Evolutionary conservation across 2,329 filamentous ascomycete species (phyloP).

Genomic region (Aureobasidium sp.): DNA sequence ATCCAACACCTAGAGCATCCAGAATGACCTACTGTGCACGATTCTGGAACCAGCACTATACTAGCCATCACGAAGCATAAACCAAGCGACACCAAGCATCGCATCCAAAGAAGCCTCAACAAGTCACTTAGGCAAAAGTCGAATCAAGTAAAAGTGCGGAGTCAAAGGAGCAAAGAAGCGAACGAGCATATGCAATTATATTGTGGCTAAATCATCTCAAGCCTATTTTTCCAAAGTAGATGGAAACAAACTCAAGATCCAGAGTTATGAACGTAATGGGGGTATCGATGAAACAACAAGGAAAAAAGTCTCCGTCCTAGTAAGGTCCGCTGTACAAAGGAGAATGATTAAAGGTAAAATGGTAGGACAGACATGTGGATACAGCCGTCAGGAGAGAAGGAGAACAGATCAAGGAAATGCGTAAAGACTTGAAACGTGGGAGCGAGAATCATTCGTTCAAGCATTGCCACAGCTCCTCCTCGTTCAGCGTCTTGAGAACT

Average conservation of each 20-base stretch:
- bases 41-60: neutral
- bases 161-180: neutral
- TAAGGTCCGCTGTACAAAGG: conserved; percentile 5
- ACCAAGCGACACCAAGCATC: neutral
- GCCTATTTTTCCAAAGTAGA: neutral
- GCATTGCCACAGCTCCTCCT: conserved; percentile 52
- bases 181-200: neutral
- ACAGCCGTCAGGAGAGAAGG: neutral
- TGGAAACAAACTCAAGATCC: neutral
- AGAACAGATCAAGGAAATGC: neutral
- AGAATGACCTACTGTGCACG: neutral
- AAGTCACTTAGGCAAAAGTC: conserved; percentile 8
- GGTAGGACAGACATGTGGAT: neutral
- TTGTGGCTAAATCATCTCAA: neutral
- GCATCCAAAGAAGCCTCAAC: neutral
- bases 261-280: conserved; percentile 5
- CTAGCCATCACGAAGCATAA: neutral
- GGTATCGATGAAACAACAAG: conserved; percentile 6
- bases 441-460: conserved; percentile 36
- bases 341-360: neutral
- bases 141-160: neutral
- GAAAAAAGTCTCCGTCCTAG: neutral
- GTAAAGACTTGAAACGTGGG: neutral
- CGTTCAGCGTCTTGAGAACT: conserved; percentile 50
- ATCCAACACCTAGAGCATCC: neutral